Percentiles rank a stretch among this genome's conserved stretches.
Evolutionary conservation across 345 rosid genomes (phyloP).

Genomic region (Schrenkiella parvula): DNA sequence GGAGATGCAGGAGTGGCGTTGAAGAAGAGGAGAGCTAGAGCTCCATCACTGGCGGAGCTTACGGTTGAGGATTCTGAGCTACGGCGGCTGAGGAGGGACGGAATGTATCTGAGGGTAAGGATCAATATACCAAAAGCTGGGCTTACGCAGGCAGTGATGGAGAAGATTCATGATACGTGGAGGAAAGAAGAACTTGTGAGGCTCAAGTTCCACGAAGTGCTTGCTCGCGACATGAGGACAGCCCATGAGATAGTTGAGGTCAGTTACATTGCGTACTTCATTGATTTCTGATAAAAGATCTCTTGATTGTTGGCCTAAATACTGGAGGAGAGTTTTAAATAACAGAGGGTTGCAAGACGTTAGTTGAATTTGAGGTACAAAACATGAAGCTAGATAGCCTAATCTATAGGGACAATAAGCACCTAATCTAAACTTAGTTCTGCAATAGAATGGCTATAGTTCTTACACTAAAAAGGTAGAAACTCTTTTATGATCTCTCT

Average conservation of each 20-base stretch:
- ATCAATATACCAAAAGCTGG: conserved; percentile 89
- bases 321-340: too few species aligned
- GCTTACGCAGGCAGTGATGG: conserved; percentile 68
- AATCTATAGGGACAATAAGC: not conserved
- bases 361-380: not conserved
- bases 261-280: conserved; percentile 6
- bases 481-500: not conserved
- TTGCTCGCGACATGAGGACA: conserved; percentile 90
- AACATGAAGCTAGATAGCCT: not conserved
- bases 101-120: conserved; percentile 80
- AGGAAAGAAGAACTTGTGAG: conserved; percentile 89
- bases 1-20: conserved; percentile 33
- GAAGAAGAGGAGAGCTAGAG: conserved; percentile 50
- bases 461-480: not conserved
- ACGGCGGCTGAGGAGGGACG: conserved; percentile 69
- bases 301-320: not conserved
- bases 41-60: conserved; percentile 88
- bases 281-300: not conserved
- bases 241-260: conserved; percentile 97
- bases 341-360: not conserved
- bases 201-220: conserved; percentile 92
- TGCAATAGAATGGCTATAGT: not conserved
- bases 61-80: conserved; percentile 87
- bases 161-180: conserved; percentile 92
- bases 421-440: not conserved